Base-by-base conservation (phyloP, 169 alveolate genomes). In the Plasmodium falciparum region DNA sequence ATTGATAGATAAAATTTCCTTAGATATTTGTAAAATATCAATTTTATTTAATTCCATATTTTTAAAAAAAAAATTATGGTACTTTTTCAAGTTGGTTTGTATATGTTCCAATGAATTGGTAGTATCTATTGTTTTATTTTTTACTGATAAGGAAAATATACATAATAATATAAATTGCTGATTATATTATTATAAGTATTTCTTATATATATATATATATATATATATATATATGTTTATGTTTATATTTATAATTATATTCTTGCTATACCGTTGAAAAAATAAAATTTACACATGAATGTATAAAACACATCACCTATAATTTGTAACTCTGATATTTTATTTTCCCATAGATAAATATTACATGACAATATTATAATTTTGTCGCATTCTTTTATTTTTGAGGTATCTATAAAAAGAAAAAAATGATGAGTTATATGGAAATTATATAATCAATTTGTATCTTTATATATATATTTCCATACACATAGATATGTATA, bases 341-440 rank as follows among this genome's bases (percentile, higher is more conserved):
- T 56, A 5, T 86, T 71, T 8, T n/a, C 70, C 92, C 92, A 86
- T 9, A 24, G 29, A 66, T 70, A 47, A 70, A 86, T 47, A 13
- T 86, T 86, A 45, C 92, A 33, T 29, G 92, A 86, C 49, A 86
- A 11, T 45, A 86, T 62, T 72, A 43, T 43, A 4, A 72, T 56
- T 72, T 71, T 86, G 56, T 86, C 59, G 54, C 92, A 86, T 52
- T 73, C 74, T 66, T 43, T 86, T 2, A 86, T 72, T 71, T 61
- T 54, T 17, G 50, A 17, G 13, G 13, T 69, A 49, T 83, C 91
- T 83, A 24, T 6, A 45, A 22, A 15, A 56, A 5, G 65, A 13
- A 56, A 56, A 56, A 15, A 56, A 56, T 17, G 9, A 56, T 17
- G 22, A 56, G 22, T 56, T 56, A 15, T 56, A 15, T 39, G 9